Evolutionary conservation across 169 alveolate species (phyloP).

Genomic region (Plasmodium ovale): DNA sequence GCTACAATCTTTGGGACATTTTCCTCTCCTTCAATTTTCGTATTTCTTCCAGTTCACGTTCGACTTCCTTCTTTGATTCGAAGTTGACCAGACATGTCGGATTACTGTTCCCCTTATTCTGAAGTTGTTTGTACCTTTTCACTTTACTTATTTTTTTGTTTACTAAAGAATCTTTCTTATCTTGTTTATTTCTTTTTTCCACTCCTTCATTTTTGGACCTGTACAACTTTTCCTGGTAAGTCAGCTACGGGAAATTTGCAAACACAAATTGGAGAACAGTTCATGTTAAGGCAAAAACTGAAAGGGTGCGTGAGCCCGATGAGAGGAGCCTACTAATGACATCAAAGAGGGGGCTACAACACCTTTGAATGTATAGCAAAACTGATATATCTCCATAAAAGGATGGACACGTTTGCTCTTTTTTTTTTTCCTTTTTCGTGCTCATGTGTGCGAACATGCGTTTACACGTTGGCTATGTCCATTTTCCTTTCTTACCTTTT

Average conservation of each 20-base stretch:
- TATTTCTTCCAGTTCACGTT: constrained; percentile 59
- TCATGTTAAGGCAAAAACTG: not conserved
- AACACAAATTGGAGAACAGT: not conserved
- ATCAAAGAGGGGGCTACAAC: no score
- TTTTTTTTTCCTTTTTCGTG: not conserved
- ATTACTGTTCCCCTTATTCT: constrained; percentile 32
- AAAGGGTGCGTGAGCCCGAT: not conserved
- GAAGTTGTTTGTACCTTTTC: constrained; percentile 49
- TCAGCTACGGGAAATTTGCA: not conserved
- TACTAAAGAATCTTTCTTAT: constrained; percentile 16
- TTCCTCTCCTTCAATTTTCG: constrained; percentile 37
- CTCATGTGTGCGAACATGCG: no score
- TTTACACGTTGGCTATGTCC: no score
- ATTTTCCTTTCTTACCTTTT: constrained; percentile 64
- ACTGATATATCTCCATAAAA: no score
- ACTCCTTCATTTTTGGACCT: constrained; percentile 65
- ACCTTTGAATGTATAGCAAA: no score
- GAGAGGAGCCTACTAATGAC: no score
- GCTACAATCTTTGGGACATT: not conserved
- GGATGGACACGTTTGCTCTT: no score
- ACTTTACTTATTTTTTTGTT: constrained; percentile 53
- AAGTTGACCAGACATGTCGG: constrained; percentile 41
- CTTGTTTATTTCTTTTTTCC: constrained; percentile 52
- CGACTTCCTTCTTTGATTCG: constrained; percentile 58
- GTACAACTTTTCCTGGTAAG: constrained; percentile 59